Conservation (phyloP, 192 early-diverging fungal species). For the Backusella luteola region DNA sequence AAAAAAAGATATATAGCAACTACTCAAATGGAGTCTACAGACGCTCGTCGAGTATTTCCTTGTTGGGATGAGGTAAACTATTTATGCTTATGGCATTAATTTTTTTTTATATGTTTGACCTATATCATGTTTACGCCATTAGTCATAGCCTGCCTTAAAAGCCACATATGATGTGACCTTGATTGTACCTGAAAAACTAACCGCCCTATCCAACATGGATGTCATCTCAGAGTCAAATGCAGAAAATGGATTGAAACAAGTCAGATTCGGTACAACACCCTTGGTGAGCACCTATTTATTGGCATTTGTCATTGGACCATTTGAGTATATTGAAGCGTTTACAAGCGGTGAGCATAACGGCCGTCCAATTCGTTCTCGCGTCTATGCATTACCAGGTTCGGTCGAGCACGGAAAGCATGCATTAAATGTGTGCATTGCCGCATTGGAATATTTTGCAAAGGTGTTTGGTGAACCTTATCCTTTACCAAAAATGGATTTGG, state of each 20-base stretch:
- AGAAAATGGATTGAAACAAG: conserved; percentile 58
- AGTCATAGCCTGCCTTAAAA: conserved; percentile 77
- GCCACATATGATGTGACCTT: conserved; percentile 92
- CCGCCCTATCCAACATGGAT: conserved; percentile 93
- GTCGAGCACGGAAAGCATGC: conserved; percentile 83
- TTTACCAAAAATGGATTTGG: conserved; percentile 86
- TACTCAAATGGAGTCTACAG: conserved; percentile 94
- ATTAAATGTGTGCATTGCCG: conserved; percentile 69
- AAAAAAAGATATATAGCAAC: conserved; percentile 76
- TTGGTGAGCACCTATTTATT: conserved; percentile 93
- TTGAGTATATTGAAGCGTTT: conserved; percentile 87
- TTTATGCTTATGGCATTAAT: neutral
- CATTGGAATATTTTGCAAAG: conserved; percentile 84
- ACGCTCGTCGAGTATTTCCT: conserved; percentile 87
- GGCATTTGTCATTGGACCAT: conserved; percentile 90
- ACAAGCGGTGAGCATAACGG: conserved; percentile 68
- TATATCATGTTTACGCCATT: neutral
- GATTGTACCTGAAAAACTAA: conserved; percentile 68
- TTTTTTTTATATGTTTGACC: neutral
- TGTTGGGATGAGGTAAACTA: conserved; percentile 84
- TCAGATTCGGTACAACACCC: conserved; percentile 87
- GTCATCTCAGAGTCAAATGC: conserved; percentile 55
- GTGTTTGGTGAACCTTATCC: conserved; percentile 89
- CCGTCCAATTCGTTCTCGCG: conserved; percentile 74
- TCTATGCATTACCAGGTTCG: conserved; percentile 81